These are phyloP conservation scores for Didymella arachidicola DNA, from an alignment of 2,329 filamentous ascomycete genomes.

Conservation along the genomic window DNA sequence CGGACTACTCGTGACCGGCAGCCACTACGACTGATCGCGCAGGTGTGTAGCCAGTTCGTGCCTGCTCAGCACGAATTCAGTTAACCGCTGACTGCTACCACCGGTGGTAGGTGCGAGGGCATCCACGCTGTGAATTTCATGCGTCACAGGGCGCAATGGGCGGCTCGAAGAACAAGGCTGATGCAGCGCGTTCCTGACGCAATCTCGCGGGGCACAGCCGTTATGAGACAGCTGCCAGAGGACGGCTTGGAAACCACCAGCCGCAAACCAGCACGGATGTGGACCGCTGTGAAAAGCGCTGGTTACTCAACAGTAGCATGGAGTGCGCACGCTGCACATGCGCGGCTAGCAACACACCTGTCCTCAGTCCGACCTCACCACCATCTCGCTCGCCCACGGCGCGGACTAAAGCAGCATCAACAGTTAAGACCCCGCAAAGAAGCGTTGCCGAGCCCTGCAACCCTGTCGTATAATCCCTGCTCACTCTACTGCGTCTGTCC, in stretches of 20 bases:
- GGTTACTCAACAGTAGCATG: slow-evolving; percentile 44
- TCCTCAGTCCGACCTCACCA: slow-evolving; percentile 33
- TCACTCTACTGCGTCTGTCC: slow-evolving; percentile 42
- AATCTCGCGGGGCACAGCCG: slow-evolving; percentile 50
- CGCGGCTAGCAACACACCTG: slow-evolving; percentile 28
- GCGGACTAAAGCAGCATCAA: slow-evolving; percentile 39
- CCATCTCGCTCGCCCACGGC: slow-evolving; percentile 30
- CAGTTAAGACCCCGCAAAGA: slow-evolving; percentile 51
- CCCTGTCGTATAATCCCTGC: slow-evolving; percentile 43
- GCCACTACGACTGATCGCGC: slow-evolving; percentile 46
- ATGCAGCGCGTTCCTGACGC: slow-evolving; percentile 53
- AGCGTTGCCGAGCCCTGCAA: slow-evolving; percentile 51
- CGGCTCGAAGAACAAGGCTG: slow-evolving; percentile 52
- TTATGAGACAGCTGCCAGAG: slow-evolving; percentile 47
- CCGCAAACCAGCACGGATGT: slow-evolving; percentile 35
- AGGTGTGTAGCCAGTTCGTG: slow-evolving; percentile 44
- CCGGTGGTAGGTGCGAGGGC: slow-evolving; percentile 19
- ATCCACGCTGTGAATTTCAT: slow-evolving; percentile 39
- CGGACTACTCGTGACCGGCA: slow-evolving; percentile 10
- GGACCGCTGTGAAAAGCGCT: slow-evolving; percentile 22
- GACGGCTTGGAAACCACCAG: slow-evolving; percentile 36
- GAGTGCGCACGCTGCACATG: slow-evolving; percentile 33
- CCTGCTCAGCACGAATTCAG: slow-evolving; percentile 35
- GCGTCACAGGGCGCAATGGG: slow-evolving; percentile 45
- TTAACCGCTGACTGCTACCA: slow-evolving; percentile 33